A percentile compares a stretch with the other conserved stretches of the same genome.
Conservation (phyloP, 148 eudicot species). For the Vaccinium myrtillus region DNA sequence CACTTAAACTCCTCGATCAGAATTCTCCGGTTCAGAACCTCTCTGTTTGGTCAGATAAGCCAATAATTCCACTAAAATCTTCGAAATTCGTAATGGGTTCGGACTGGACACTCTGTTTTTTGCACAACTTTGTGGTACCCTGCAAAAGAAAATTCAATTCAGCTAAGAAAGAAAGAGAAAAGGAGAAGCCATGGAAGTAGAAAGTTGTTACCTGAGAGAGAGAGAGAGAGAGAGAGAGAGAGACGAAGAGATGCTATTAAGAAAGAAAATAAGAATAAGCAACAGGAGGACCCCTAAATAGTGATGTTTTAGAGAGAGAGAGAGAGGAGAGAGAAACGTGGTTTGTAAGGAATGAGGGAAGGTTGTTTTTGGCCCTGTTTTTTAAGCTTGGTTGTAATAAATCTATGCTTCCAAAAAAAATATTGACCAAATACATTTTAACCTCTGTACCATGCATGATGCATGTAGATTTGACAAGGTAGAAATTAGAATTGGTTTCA, state of each 20-base stretch:
- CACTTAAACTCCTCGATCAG: neutral
- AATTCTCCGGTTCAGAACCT: no score
- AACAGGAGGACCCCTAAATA: conserved; percentile 44
- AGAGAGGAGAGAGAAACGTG: conserved; percentile 55
- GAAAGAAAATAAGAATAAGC: conserved; percentile 19
- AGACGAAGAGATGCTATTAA: conserved; percentile 21
- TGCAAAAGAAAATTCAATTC: neutral
- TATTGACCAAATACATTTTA: conserved; percentile 30
- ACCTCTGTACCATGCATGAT: conserved; percentile 17
- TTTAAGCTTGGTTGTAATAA: conserved; percentile 19
- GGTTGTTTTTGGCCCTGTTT: conserved; percentile 30
- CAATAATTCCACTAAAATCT: neutral
- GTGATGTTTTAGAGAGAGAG: conserved; percentile 18
- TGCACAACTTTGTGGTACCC: neutral
- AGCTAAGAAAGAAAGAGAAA: conserved; percentile 8
- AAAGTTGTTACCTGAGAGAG: conserved; percentile 3
- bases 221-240: neutral
- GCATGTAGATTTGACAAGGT: neutral
- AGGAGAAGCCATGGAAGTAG: conserved; percentile 20
- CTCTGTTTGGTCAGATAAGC: neutral
- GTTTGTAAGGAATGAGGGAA: conserved; percentile 44
- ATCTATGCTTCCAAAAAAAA: neutral
- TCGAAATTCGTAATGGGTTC: neutral
- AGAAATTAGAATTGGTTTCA: neutral
- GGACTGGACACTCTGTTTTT: neutral